phyloP scores from a whole-genome alignment of 345 rosid species.

The Lepidium africanum region DNA sequence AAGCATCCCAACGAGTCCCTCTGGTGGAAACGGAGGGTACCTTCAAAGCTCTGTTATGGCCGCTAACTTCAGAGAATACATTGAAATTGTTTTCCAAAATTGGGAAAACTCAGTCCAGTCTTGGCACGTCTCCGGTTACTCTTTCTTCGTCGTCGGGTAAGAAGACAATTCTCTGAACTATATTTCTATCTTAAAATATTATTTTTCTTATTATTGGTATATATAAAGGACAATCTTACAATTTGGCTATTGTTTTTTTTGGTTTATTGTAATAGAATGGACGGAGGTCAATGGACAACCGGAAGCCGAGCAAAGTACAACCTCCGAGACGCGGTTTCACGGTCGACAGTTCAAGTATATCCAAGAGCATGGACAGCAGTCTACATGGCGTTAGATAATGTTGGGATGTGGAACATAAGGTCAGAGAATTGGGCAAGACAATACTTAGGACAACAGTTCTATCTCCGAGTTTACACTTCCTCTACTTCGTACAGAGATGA shows the following conservation, averaged over 20 bases:
- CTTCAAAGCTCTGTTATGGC: slow-evolving; percentile 70
- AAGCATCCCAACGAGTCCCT: slow-evolving; percentile 60
- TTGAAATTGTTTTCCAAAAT: slow-evolving; percentile 85
- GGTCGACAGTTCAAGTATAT: slow-evolving; percentile 80
- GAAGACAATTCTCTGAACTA: neutral
- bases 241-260: neutral
- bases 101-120: slow-evolving; percentile 76
- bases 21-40: slow-evolving; percentile 51
- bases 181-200: neutral
- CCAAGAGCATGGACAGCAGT: slow-evolving; percentile 88
- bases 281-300: slow-evolving; percentile 88
- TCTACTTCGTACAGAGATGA: slow-evolving; percentile 75
- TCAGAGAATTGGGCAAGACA: slow-evolving; percentile 88
- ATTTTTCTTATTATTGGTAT: no score
- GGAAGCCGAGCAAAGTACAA: slow-evolving; percentile 67
- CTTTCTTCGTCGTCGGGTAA: slow-evolving; percentile 93
- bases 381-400: slow-evolving; percentile 82
- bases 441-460: slow-evolving; percentile 85
- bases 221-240: neutral
- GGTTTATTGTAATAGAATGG: slow-evolving; percentile 48
- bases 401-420: slow-evolving; percentile 97
- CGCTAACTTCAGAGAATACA: slow-evolving; percentile 54
- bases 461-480: slow-evolving; percentile 67
- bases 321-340: slow-evolving; percentile 65
- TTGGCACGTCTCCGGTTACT: slow-evolving; percentile 75